Evolutionary conservation across 106 monocot species (phyloP).

Genomic region (Dendrobium catenatum): DNA sequence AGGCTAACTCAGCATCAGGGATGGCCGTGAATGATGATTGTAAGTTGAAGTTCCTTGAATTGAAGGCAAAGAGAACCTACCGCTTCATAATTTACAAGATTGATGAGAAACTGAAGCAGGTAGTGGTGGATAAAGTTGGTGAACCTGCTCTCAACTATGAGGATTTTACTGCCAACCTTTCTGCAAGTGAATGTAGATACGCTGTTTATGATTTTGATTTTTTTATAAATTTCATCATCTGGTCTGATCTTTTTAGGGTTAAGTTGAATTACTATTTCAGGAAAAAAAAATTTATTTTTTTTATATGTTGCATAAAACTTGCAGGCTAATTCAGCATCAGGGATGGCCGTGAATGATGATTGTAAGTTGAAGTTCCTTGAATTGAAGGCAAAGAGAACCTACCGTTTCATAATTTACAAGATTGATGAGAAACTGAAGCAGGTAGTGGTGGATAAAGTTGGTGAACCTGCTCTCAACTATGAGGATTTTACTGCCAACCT

Average conservation of each 20-base stretch:
- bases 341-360: constrained; percentile 6
- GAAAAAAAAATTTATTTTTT: background rate
- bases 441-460: constrained; percentile 16
- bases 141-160: constrained; percentile 15
- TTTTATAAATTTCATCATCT: background rate
- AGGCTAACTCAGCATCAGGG: constrained; percentile 7
- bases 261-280: background rate
- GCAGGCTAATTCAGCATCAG: constrained; percentile 6
- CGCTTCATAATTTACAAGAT: constrained; percentile 14
- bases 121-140: constrained; percentile 17
- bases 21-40: constrained; percentile 6
- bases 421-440: constrained; percentile 24
- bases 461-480: constrained; percentile 13
- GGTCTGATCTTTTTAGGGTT: too few relatives aligned
- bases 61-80: constrained; percentile 7
- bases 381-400: constrained; percentile 7
- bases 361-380: constrained; percentile 6
- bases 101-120: constrained; percentile 22
- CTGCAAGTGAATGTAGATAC: constrained; percentile 15
- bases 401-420: constrained; percentile 11
- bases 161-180: constrained; percentile 18
- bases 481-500: constrained; percentile 21
- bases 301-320: background rate
- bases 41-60: constrained; percentile 5
- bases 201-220: constrained; percentile 28